Percentiles rank a stretch among this genome's conserved stretches.
Conservation (phyloP, 2,329 filamentous ascomycete genomes). For the Lecanoromycetidae sp. region DNA sequence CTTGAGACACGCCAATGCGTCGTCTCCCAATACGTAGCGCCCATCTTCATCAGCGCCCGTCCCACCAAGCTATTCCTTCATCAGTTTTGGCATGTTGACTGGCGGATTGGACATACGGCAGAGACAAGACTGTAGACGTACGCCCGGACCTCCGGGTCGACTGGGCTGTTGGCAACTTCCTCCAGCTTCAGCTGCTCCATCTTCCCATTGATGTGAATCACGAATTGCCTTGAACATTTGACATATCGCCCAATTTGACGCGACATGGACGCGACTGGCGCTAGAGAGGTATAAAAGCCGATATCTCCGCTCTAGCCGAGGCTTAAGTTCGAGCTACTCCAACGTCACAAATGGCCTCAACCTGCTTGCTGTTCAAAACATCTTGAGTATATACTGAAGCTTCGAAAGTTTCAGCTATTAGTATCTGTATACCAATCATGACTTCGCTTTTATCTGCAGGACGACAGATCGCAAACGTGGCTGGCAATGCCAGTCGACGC, state of each 20-base stretch:
- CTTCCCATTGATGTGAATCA: no score
- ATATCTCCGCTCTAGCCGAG: slow-evolving; percentile 11
- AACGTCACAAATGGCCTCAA: background rate
- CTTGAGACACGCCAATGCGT: slow-evolving; percentile 79
- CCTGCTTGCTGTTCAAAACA: background rate
- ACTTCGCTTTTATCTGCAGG: background rate
- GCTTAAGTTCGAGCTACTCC: background rate
- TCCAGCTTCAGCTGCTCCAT: slow-evolving; percentile 16
- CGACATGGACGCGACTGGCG: slow-evolving; percentile 8
- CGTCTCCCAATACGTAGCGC: slow-evolving; percentile 80
- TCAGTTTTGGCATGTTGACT: slow-evolving; percentile 6
- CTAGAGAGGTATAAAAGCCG: no score
- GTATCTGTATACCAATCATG: slow-evolving; percentile 1
- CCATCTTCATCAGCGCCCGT: slow-evolving; percentile 67
- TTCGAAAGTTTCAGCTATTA: no score
- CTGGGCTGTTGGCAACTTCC: slow-evolving; percentile 33
- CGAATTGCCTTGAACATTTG: no score
- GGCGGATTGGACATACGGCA: slow-evolving; percentile 51
- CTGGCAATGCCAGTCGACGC: slow-evolving; percentile 24
- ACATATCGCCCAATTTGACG: no score
- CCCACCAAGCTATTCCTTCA: slow-evolving; percentile 61
- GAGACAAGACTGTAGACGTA: slow-evolving; percentile 90
- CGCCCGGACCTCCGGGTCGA: slow-evolving; percentile 85
- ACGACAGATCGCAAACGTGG: slow-evolving; percentile 5
- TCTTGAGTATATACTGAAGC: no score